phyloP scores from a whole-genome alignment of 192 early-diverging fungal genomes.

The Podila horticola region DNA sequence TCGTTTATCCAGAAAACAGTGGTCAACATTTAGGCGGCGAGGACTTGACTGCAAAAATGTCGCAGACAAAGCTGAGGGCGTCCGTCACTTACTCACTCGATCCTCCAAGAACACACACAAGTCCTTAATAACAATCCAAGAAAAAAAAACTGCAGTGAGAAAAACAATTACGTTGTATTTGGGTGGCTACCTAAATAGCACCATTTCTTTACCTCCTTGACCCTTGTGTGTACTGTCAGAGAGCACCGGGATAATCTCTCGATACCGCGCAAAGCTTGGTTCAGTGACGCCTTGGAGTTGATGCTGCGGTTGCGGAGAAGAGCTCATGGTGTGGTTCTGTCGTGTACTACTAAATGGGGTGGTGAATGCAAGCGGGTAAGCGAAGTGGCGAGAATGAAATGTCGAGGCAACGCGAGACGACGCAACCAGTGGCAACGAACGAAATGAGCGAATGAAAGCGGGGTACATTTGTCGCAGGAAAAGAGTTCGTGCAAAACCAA shows the following conservation, averaged over 20 bases:
- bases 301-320: neutral
- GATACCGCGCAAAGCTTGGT: slow-evolving; percentile 26
- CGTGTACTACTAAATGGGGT: too few relatives aligned
- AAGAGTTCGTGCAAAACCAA: too few relatives aligned
- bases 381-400: too few relatives aligned
- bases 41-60: neutral
- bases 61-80: neutral
- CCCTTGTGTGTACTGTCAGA: slow-evolving; percentile 76
- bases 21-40: neutral
- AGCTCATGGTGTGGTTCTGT: too few relatives aligned
- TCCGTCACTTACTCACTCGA: slow-evolving; percentile 82
- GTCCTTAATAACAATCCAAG: slow-evolving; percentile 60
- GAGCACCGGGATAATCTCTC: slow-evolving; percentile 66
- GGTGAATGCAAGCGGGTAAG: too few relatives aligned
- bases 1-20: neutral
- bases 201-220: slow-evolving; percentile 69
- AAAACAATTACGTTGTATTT: neutral
- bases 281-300: slow-evolving; percentile 11
- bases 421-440: too few relatives aligned
- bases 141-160: neutral
- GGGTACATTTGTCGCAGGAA: too few relatives aligned
- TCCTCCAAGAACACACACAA: slow-evolving; percentile 80
- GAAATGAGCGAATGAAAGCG: too few relatives aligned
- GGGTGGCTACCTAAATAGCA: neutral
- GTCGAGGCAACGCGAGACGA: too few relatives aligned